Evolutionary conservation across 441 rosid species (phyloP), one percentile per base, ranked within the genome.

Genomic region (Syzygium malaccense): DNA sequence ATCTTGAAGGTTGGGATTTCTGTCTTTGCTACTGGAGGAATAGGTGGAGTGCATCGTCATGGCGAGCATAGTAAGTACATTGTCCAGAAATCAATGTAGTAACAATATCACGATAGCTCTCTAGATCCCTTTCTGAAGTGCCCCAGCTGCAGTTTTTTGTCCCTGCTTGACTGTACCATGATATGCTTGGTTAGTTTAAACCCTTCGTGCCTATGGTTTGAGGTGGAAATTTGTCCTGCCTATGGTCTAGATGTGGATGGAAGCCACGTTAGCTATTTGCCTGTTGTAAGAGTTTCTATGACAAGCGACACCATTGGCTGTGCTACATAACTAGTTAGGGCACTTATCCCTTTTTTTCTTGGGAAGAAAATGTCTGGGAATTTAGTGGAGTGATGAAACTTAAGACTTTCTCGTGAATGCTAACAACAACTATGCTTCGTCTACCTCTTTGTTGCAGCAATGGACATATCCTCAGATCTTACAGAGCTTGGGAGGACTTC

Each of bases 381-480:
- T 58, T 58, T 26, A 26, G 64, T 58, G 30, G 5, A 11, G 30
- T 58, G 64, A 58, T 58, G 64, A 58, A 58, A 26, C 64, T 58
- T 4, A 30, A 30, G 64, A 25, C 64, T 26, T 5, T 58, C 64
- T 26, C 17, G 56, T 55, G 20, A 55, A 55, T 55, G 56, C 56
- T 55, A 17, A 55, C 18, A 55, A 8, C 56, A 55, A 55, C 56
- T 55, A 15, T 15, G 20, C 56, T 55, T 17, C 20, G 7, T 55
- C 56, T 0, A 2, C 48, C 85, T 88, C 88, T 90, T 58, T 64
- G 85, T 30, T 93, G 93, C 93, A 96, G 99, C 99, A 15, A 93
- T 97, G 99, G 98, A 97, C 89, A 89, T 96, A 89, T 96, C 99
- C 75, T 96, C 98, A 66, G 98, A 97, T 91, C 98, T 96, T 58